Conservation (phyloP, 1,284 basidiomycete species). For the Moesziomyces globuligerus region DNA sequence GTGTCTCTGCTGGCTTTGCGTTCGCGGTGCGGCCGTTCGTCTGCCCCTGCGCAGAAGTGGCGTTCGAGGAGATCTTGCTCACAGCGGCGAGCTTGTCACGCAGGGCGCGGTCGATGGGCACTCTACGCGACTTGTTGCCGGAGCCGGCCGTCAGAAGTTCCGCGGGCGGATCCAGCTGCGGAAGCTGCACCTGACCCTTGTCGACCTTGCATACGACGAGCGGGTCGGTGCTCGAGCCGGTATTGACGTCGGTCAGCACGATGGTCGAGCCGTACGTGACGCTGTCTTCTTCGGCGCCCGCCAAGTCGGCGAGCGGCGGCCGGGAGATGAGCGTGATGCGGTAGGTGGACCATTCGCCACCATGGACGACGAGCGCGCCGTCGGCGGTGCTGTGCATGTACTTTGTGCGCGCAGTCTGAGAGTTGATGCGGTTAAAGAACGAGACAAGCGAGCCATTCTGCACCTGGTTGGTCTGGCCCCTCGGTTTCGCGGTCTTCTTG, state of each 20-base stretch:
- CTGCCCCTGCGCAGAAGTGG: neutral
- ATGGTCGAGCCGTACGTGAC: conserved; percentile 92
- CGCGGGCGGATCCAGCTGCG: conserved; percentile 38
- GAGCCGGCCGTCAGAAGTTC: conserved; percentile 36
- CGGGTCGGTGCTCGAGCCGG: conserved; percentile 84
- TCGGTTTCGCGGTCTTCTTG: conserved; percentile 94
- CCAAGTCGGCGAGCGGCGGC: conserved; percentile 53
- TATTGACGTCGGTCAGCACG: conserved; percentile 81
- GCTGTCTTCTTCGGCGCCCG: conserved; percentile 50
- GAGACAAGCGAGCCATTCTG: conserved; percentile 89
- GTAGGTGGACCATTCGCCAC: conserved; percentile 90
- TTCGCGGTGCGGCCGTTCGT: neutral
- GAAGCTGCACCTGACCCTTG: conserved; percentile 75
- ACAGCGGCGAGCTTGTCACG: conserved; percentile 40
- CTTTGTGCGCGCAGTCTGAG: conserved; percentile 94
- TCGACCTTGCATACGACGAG: conserved; percentile 91
- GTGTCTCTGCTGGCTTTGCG: conserved; percentile 5
- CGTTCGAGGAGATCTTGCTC: conserved; percentile 26
- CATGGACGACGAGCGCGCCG: conserved; percentile 83
- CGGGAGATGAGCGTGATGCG: conserved; percentile 75
- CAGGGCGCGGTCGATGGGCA: conserved; percentile 31
- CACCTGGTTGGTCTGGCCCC: conserved; percentile 90
- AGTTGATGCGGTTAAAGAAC: conserved; percentile 94
- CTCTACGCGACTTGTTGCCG: conserved; percentile 33
- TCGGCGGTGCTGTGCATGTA: conserved; percentile 78